A percentile compares a stretch with the other conserved stretches of the same genome.
Conservation (phyloP, 2,329 filamentous ascomycete species). For the Pestalotiopsis sp. region DNA sequence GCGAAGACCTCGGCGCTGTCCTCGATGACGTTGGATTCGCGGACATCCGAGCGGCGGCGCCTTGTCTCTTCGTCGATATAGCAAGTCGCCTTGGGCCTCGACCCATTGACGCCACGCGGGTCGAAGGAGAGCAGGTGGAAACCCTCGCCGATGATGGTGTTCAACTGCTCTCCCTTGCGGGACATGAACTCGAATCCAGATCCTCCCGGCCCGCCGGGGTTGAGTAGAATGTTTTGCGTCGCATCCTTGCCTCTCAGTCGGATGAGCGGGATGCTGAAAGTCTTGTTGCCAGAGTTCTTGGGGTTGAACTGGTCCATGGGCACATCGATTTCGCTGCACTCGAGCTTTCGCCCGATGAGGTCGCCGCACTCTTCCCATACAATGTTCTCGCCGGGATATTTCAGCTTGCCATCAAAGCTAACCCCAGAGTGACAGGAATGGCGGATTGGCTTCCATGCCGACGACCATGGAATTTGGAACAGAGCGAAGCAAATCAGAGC, state of each 20-base stretch:
- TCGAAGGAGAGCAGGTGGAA: conserved; percentile 48
- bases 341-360: conserved; percentile 37
- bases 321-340: conserved; percentile 46
- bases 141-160: conserved; percentile 33
- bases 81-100: conserved; percentile 40
- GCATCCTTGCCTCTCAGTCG: conserved; percentile 46
- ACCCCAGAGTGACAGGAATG: neutral
- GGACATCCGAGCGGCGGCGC: neutral
- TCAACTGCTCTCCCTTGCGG: conserved; percentile 32
- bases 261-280: conserved; percentile 46
- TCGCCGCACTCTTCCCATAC: conserved; percentile 42
- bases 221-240: conserved; percentile 45
- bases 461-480: neutral
- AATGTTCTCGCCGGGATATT: conserved; percentile 38
- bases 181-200: conserved; percentile 39
- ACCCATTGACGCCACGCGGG: conserved; percentile 43
- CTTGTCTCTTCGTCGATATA: conserved; percentile 27
- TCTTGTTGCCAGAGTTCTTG: conserved; percentile 34
- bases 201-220: conserved; percentile 45
- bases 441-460: neutral
- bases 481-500: conserved; percentile 4
- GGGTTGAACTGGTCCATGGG: conserved; percentile 49
- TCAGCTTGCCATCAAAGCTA: conserved; percentile 4
- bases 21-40: conserved; percentile 27
- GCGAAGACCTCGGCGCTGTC: conserved; percentile 7